phyloP scores from a whole-genome alignment of 257 asterid genomes.

The Przewalskia tangutica region DNA sequence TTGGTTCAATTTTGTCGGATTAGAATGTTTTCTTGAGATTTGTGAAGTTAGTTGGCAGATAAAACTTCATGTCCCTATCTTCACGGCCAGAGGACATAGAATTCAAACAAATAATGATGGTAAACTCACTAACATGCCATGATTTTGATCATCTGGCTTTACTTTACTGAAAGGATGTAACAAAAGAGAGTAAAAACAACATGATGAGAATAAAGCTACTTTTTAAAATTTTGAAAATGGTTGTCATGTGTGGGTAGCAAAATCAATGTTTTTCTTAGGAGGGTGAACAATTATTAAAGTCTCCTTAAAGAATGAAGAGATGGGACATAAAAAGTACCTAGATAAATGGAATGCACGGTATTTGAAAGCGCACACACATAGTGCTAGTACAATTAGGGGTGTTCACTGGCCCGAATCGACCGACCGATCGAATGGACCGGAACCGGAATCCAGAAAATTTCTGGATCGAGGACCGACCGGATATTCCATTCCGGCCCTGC shows the following conservation, averaged over 20 bases:
- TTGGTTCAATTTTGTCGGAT: no score
- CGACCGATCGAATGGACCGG: no score
- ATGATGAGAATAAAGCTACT: neutral
- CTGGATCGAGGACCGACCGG: no score
- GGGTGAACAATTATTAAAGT: neutral
- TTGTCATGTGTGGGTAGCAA: constrained; percentile 15
- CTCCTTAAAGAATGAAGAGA: neutral
- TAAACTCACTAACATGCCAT: constrained; percentile 17
- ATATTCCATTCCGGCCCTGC: no score
- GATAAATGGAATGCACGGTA: neutral
- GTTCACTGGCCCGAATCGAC: no score
- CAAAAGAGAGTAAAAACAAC: neutral
- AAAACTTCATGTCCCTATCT: constrained; percentile 9
- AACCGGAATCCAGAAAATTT: no score
- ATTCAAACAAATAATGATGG: constrained; percentile 18
- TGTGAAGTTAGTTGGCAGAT: constrained; percentile 8
- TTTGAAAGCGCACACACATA: no score
- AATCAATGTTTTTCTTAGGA: constrained; percentile 11
- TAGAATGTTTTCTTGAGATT: no score
- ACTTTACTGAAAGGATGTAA: constrained; percentile 8
- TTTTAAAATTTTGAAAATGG: neutral
- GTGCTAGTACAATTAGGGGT: no score
- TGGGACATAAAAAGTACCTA: neutral
- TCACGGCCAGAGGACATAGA: constrained; percentile 2
- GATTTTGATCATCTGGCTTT: neutral